Evolutionary conservation across 169 alveolate genomes (phyloP), one percentile per base, ranked within the genome.

Genomic region (Cryptosporidium parvum): DNA sequence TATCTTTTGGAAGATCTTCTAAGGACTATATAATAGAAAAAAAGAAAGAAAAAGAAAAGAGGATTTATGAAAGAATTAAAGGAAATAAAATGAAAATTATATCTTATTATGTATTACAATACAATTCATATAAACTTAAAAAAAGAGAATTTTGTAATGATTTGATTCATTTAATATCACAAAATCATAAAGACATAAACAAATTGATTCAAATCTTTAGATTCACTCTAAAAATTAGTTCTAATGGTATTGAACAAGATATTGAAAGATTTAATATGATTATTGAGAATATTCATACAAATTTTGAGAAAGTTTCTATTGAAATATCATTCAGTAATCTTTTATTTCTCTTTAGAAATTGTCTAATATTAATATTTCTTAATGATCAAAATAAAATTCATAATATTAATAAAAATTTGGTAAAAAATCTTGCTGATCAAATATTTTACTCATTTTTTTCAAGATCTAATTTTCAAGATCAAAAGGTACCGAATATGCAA

Each of bases 31-130:
- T 59, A 4, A 61, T 45, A 5, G 14, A 12, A 37, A 59, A 65
- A 35, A 80, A 62, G 39, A 80, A 65, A 23, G 80, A 80, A 48
- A 80, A 80, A 44, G 89, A 80, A 26, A 80, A 48, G 26, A 59
- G 89, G 56, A 59, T 42, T 59, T 39, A 16, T 31, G 75, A 62
- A 29, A 80, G 33, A 26, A 33, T 37, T 16, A 59, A 48, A 26
- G 44, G 51, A 23, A 67, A 65, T 12, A 80, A 62, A 29, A n/a
- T 44, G 9, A 80, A 80, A n/a, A 12, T 80, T 31, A 59, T 80
- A 23, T 42, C 42, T n/a, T 48, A 65, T 23, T 62, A 62, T 48
- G n/a, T 45, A 23, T 1, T 37, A 31, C 5, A 45, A 12, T 42
- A 37, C n/a, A 42, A 37, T 21, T 21, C 3, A 2, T 56, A 58